Conservation (phyloP, 768 basidiomycete genomes). For the Calocybe cyanea region DNA sequence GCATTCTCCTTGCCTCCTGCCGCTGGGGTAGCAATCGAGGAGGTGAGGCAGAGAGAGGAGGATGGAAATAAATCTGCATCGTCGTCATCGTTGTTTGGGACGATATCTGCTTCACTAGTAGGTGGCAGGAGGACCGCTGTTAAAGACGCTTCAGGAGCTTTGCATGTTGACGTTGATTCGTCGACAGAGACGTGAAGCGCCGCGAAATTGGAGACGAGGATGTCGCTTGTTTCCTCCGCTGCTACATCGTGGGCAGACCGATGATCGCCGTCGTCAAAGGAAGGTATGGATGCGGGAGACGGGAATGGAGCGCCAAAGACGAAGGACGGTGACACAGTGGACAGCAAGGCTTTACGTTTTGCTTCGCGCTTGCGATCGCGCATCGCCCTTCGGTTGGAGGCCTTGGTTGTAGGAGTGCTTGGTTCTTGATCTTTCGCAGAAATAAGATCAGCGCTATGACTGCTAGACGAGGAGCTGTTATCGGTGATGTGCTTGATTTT, state of each 20-base stretch:
- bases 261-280: neutral
- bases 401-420: neutral
- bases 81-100: conserved; percentile 13
- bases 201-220: conserved; percentile 17
- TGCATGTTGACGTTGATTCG: conserved; percentile 2
- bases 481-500: conserved; percentile 31
- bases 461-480: conserved; percentile 15
- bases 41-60: conserved; percentile 21
- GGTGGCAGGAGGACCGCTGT: neutral
- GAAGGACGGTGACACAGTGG: neutral
- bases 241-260: conserved; percentile 1
- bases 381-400: conserved; percentile 36
- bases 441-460: conserved; percentile 1
- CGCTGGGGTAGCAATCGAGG: conserved; percentile 13
- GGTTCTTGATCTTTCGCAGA: neutral
- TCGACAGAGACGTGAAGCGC: conserved; percentile 14
- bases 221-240: conserved; percentile 8
- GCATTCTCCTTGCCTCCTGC: conserved; percentile 17
- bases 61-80: conserved; percentile 40
- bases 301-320: neutral
- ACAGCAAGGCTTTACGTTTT: conserved; percentile 30
- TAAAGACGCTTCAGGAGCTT: neutral
- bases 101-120: neutral
- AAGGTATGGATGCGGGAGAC: neutral
- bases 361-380: conserved; percentile 53